Conservation (phyloP, 164 flowering plant genomes). For the Umbellularia californica region DNA sequence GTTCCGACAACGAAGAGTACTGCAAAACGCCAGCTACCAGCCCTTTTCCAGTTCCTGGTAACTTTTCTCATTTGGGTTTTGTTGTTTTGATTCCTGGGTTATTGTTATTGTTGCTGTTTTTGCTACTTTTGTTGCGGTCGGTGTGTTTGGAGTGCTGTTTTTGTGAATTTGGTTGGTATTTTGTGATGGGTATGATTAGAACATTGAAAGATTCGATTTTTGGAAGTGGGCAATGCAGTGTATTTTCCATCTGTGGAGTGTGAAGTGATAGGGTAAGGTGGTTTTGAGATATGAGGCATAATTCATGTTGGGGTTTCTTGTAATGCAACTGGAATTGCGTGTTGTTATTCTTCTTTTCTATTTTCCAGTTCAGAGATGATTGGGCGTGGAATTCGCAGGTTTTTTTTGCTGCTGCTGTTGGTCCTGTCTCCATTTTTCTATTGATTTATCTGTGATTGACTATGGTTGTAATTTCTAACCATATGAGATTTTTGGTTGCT, state of each 20-base stretch:
- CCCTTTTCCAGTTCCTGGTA: slow-evolving; percentile 68
- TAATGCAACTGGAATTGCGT: not conserved
- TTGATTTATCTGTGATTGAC: no score
- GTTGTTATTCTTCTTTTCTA: no score
- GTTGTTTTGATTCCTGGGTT: not conserved
- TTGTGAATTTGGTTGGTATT: not conserved
- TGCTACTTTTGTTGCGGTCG: no score
- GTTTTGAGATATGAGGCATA: not conserved
- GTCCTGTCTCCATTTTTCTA: not conserved
- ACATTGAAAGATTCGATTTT: not conserved
- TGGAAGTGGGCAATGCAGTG: not conserved
- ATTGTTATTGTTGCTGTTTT: not conserved
- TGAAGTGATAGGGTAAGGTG: not conserved
- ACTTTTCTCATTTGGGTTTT: slow-evolving; percentile 4
- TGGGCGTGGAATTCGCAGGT: not conserved
- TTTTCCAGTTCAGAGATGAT: not conserved
- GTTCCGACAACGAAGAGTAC: slow-evolving; percentile 85
- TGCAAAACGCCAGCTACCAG: slow-evolving; percentile 55
- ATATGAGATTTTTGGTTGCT: not conserved
- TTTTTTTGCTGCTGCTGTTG: not conserved
- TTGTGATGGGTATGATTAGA: not conserved
- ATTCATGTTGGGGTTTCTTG: not conserved
- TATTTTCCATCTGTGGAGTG: not conserved
- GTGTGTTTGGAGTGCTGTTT: not conserved
- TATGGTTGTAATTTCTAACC: no score